These are phyloP conservation scores for Amesomyces nigricolor DNA, from an alignment of 2,329 filamentous ascomycete species.

Conservation along the genomic window DNA sequence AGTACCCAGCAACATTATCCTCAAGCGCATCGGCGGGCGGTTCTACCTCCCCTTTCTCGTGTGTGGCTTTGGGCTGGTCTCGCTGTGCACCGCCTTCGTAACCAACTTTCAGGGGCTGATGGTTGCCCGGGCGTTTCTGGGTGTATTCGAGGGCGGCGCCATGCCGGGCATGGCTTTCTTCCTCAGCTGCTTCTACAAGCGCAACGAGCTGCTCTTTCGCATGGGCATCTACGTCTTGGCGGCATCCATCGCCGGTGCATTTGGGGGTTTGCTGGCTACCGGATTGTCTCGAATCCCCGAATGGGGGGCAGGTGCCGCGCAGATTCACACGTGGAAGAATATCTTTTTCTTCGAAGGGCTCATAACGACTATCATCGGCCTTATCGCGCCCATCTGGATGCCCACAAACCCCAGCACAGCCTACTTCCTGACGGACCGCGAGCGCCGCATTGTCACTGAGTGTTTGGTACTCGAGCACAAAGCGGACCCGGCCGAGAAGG, in stretches of 20 bases:
- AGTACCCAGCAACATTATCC: constrained; percentile 49
- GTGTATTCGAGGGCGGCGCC: constrained; percentile 52
- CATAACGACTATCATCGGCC: constrained; percentile 45
- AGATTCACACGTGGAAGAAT: constrained; percentile 49
- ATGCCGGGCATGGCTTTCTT: constrained; percentile 55
- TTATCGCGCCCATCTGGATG: constrained; percentile 46
- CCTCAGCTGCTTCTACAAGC: constrained; percentile 51
- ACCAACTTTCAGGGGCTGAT: constrained; percentile 42
- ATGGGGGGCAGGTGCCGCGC: constrained; percentile 42
- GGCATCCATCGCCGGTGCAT: constrained; percentile 51
- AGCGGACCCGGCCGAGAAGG: constrained; percentile 40
- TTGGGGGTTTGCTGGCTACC: constrained; percentile 51
- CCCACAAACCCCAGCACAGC: constrained; percentile 44
- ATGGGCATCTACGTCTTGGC: constrained; percentile 52
- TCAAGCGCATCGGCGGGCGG: constrained; percentile 49
- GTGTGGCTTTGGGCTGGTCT: constrained; percentile 50
- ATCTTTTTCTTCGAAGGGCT: constrained; percentile 61
- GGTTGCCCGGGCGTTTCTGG: constrained; percentile 44
- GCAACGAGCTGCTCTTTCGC: constrained; percentile 50
- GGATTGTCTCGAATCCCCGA: constrained; percentile 45
- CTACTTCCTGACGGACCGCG: constrained; percentile 46
- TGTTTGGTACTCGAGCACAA: constrained; percentile 47
- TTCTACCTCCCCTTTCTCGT: constrained; percentile 51
- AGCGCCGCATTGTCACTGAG: constrained; percentile 49
- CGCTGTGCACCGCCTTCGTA: constrained; percentile 50